Evolutionary conservation across 306 rosid species (phyloP), one percentile per base, ranked within the genome.

Genomic region (Quercus rubra): DNA sequence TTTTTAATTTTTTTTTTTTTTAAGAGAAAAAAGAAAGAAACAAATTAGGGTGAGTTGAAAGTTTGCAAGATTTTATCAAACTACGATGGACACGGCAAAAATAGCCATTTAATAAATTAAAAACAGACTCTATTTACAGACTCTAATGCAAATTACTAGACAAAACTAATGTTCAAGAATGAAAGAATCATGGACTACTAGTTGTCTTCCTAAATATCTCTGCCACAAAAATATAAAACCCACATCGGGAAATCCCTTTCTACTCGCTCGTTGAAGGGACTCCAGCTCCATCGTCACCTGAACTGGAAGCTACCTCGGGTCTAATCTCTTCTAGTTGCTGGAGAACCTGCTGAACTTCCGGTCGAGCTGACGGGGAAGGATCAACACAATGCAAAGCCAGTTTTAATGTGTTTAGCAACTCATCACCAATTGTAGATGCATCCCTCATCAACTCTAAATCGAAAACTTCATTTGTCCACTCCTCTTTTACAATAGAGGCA

Each of bases 361-460:
- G 97, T 9, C 99, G 88, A 56, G 92, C 90, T 14, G 97, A 83
- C 23, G 97, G 95, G n/a, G 97, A 89, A 79, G 99, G 97, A 86
- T 94, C 99, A 74, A 94, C 99, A 87, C 99, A 91, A 63, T 94
- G 99, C 94, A 94, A 75, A 78, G 97, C 97, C 52, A 94, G 87
- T 79, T 94, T 94, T 80, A 94, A 78, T 3, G 95, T 91, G 85
- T 92, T 92, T 0, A 94, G 82, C 82, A 92, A 82, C 84, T 94
- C 97, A 58, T 94, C 97, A 0, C 97, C 99, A 66, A 90, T 83
- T 2, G 83, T 75, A 14, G 93, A 79, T 0, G 97, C 87, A 77
- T 92, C 93, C 83, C 91, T 94, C 99, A 91, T 92, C 86, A 94
- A 80, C 85, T 92, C 97, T 51, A 85, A 80, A 68, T 94, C 99